phyloP scores from a whole-genome alignment of 2,329 filamentous ascomycete species.

The Ceratocystis destructans region DNA sequence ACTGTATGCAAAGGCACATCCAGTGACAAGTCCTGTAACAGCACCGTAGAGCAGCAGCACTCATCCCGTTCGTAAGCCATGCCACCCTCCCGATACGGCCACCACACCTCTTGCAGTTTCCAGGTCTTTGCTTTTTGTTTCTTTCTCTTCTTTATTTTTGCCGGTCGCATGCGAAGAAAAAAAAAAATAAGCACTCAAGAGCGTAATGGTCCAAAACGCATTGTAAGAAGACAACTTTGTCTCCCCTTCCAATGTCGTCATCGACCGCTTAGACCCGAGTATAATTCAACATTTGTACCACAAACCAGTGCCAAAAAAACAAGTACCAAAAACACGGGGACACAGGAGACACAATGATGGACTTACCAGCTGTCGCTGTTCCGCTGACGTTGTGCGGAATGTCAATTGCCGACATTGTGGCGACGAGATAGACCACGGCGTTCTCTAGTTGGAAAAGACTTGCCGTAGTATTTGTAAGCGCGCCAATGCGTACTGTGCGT shows the following conservation, averaged over 20 bases:
- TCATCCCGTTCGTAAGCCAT: too few relatives aligned
- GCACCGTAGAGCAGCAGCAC: too few relatives aligned
- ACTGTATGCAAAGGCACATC: too few relatives aligned
- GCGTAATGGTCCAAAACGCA: background rate
- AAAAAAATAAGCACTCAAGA: background rate
- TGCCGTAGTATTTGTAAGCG: background rate
- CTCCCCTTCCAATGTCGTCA: slow-evolving; percentile 5
- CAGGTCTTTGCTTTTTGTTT: too few relatives aligned
- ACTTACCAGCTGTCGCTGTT: slow-evolving; percentile 10
- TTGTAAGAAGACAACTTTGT: background rate
- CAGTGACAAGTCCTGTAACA: too few relatives aligned
- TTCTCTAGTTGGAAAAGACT: background rate
- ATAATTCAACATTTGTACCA: background rate
- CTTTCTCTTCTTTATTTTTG: too few relatives aligned
- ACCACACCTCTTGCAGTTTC: too few relatives aligned
- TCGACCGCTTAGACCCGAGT: background rate
- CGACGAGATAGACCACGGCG: background rate
- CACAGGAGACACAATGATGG: background rate
- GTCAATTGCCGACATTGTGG: slow-evolving; percentile 11
- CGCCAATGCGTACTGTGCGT: background rate
- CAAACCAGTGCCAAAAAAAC: background rate
- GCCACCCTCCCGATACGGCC: too few relatives aligned
- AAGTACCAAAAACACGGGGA: background rate
- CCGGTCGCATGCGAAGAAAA: background rate
- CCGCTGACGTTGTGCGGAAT: background rate